Percentiles rank a stretch among this genome's conserved stretches.
Evolutionary conservation across 768 basidiomycete species (phyloP).

Genomic region (Lentinula edodes): DNA sequence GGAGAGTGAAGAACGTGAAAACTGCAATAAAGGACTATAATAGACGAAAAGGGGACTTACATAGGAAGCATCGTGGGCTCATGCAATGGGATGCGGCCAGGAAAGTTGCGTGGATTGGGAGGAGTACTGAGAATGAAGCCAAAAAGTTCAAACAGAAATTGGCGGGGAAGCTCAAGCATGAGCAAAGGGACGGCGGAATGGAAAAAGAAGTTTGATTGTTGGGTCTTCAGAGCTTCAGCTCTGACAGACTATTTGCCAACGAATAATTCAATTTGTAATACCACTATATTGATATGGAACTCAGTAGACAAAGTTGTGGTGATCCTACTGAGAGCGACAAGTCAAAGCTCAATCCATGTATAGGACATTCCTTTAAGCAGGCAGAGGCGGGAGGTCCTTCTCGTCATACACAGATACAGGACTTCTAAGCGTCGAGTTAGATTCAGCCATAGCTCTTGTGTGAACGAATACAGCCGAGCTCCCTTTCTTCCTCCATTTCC

Average conservation of each 20-base stretch:
- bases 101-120: slow-evolving; percentile 52
- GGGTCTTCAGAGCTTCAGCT: background rate
- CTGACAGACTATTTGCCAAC: background rate
- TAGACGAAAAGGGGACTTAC: slow-evolving; percentile 37
- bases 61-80: slow-evolving; percentile 52
- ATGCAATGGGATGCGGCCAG: slow-evolving; percentile 57
- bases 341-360: too few species aligned
- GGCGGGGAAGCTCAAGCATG: slow-evolving; percentile 29
- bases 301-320: too few species aligned
- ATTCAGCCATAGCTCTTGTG: background rate
- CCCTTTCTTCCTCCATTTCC: background rate
- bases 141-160: slow-evolving; percentile 35
- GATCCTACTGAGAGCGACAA: too few species aligned
- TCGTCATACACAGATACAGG: background rate
- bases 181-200: slow-evolving; percentile 26
- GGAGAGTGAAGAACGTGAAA: slow-evolving; percentile 17
- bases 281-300: too few species aligned
- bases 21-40: slow-evolving; percentile 35
- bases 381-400: background rate
- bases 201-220: slow-evolving; percentile 33
- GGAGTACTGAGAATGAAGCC: slow-evolving; percentile 39
- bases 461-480: background rate
- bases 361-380: background rate
- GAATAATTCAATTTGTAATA: too few species aligned
- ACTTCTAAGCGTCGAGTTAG: background rate